phyloP scores from a whole-genome alignment of 768 basidiomycete genomes.

The Auriscalpium microsporum region DNA sequence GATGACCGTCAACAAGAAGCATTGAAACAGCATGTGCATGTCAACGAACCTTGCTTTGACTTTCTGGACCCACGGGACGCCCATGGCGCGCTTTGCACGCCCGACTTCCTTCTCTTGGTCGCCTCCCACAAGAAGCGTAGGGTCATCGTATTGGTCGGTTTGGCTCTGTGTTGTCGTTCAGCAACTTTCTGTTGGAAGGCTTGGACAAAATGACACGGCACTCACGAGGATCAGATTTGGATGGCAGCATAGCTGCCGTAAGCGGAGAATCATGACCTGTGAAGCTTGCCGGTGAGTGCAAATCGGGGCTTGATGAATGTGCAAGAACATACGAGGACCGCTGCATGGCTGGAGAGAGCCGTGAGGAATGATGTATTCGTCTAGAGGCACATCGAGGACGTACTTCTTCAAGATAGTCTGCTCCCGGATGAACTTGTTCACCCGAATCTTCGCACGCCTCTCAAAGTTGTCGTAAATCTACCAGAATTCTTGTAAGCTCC shows the following conservation, averaged over 20 bases:
- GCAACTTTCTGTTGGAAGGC: too few relatives aligned
- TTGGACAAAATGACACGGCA: neutral
- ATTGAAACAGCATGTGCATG: neutral
- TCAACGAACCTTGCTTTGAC: constrained; percentile 7
- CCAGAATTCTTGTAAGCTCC: neutral
- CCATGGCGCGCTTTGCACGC: constrained; percentile 40
- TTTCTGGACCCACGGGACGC: constrained; percentile 31
- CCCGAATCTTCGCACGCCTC: constrained; percentile 40
- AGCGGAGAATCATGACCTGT: constrained; percentile 64
- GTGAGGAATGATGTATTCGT: neutral
- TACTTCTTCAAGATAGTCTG: constrained; percentile 69
- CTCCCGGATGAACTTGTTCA: constrained; percentile 53
- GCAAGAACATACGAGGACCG: constrained; percentile 30
- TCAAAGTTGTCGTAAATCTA: constrained; percentile 55
- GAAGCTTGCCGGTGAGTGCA: constrained; percentile 5
- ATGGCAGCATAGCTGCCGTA: constrained; percentile 68
- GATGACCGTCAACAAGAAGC: neutral
- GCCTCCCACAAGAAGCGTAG: constrained; percentile 37
- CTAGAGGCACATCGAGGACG: constrained; percentile 17
- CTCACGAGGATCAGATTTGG: constrained; percentile 61
- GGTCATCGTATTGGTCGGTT: constrained; percentile 41
- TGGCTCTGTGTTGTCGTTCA: constrained; percentile 24
- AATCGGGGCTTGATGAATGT: neutral
- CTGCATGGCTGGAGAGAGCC: constrained; percentile 33
- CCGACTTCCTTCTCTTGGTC: constrained; percentile 48